Percentiles rank a stretch among this genome's conserved stretches.
Evolutionary conservation across 805 yeast species (phyloP).

Genomic region (Candida chauliodis): DNA sequence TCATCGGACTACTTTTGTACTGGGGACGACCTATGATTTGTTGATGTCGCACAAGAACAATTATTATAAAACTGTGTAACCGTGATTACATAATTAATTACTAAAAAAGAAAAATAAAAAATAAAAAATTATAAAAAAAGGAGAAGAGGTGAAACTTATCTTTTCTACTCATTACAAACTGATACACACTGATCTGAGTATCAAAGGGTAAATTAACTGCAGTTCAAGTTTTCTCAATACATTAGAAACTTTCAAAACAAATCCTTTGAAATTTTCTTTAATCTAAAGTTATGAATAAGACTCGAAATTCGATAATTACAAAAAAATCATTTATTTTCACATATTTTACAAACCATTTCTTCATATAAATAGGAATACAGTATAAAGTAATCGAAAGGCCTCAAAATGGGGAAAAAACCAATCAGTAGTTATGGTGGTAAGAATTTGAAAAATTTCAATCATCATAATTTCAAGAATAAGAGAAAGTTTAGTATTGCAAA

Average conservation of each 20-base stretch:
- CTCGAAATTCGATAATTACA: not conserved
- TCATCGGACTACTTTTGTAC: not conserved
- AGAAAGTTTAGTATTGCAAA: conserved; percentile 36
- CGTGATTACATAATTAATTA: not conserved
- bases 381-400: not conserved
- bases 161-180: not conserved
- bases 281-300: not conserved
- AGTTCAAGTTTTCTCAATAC: too few species aligned
- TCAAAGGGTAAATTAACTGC: too few species aligned
- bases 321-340: conserved; percentile 5
- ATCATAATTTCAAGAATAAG: conserved; percentile 12
- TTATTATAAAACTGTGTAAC: too few species aligned
- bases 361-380: not conserved
- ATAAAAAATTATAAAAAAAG: conserved; percentile 4
- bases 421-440: conserved; percentile 27
- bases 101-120: not conserved
- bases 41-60: too few species aligned
- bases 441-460: conserved; percentile 23
- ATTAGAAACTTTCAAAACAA: too few species aligned
- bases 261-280: too few species aligned
- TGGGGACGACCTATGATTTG: too few species aligned
- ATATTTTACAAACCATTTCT: conserved; percentile 5
- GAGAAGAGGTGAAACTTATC: conserved; percentile 5
- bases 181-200: too few species aligned
- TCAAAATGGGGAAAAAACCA: conserved; percentile 1